Evolutionary conservation across 106 monocot genomes (phyloP).

Genomic region (Apostasia shenzhenica): DNA sequence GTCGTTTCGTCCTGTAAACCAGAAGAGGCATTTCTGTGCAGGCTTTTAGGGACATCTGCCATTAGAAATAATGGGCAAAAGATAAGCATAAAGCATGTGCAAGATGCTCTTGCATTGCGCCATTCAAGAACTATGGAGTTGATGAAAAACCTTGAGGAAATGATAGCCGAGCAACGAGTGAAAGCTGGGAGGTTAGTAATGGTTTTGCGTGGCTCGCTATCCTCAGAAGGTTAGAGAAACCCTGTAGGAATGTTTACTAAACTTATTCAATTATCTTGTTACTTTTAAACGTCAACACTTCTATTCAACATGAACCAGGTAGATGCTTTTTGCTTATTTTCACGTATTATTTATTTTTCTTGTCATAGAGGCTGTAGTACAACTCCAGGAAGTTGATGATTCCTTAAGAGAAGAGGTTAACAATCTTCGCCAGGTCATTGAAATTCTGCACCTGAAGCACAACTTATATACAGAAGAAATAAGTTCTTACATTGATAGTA

Average conservation of each 20-base stretch:
- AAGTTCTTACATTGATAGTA: constrained; percentile 26
- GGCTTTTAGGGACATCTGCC: constrained; percentile 39
- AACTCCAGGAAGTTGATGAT: constrained; percentile 57
- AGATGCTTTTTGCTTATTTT: neutral
- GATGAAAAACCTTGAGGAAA: constrained; percentile 63
- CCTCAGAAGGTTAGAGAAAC: constrained; percentile 58
- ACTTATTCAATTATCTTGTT: neutral
- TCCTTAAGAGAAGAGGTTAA: constrained; percentile 44
- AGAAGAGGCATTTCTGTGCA: constrained; percentile 69
- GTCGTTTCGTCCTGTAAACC: constrained; percentile 50
- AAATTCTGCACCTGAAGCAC: constrained; percentile 62
- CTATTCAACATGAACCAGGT: neutral
- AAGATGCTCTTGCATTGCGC: constrained; percentile 61
- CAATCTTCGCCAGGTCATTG: constrained; percentile 48
- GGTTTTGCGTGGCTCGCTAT: constrained; percentile 35
- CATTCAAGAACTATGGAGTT: constrained; percentile 52
- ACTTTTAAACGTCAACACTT: neutral
- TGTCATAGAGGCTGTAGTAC: constrained; percentile 49
- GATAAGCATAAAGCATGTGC: constrained; percentile 26
- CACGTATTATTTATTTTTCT: constrained; percentile 3
- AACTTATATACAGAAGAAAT: constrained; percentile 57
- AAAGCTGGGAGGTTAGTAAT: constrained; percentile 54
- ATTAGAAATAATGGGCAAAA: constrained; percentile 15
- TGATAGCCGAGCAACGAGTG: constrained; percentile 38
- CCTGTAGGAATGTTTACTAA: neutral